Evolutionary conservation across 1,139 yeast species (phyloP), one percentile per base, ranked within the genome.

Genomic region (Candida sp.): DNA sequence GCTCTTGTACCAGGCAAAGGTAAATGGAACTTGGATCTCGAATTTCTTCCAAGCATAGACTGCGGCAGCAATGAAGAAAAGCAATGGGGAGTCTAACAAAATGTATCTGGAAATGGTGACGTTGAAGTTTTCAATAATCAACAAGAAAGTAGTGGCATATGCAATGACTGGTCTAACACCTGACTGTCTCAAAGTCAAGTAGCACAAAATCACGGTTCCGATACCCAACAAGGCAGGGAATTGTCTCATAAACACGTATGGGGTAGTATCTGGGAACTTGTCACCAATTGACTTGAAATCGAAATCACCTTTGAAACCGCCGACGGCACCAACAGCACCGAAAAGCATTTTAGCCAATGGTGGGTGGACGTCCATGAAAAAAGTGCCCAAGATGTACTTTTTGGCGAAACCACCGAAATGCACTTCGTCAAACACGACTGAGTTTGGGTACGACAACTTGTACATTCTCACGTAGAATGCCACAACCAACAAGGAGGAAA

Each of bases 311-410:
- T 81, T 81, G 70, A 85, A 91, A 0, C 96, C 96, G 48, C 88
- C 91, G 31, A 88, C 57, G 44, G 80, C 70, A 1, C 84, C 93
- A 44, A 90, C 84, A 40, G 88, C 90, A 2, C 96, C 97, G 70
- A 83, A 89, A 51, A 92, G 71, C 90, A 92, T 85, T 70, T 91
- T 91, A 46, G 97, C 96, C 63, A 91, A 78, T 4, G 98, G 98
- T 28, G 98, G 98, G 68, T 92, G 97, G 50, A 91, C 97, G 70
- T 92, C 97, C 90, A 92, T 87, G 72, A 92, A 91, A 70, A 80
- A 90, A 23, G 71, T 72, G 38, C 94, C 92, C 57, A 78, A 73
- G 55, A 90, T 85, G 70, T 90, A 90, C 65, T 88, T 85, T 54
- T 83, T 75, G 39, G 96, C 90, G 70, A 88, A 88, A 25, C 90